Percentiles rank a stretch among this genome's conserved stretches.
phyloP scores from a whole-genome alignment of 495 filamentous ascomycete species.

The Aspergillus bertholletiae region DNA sequence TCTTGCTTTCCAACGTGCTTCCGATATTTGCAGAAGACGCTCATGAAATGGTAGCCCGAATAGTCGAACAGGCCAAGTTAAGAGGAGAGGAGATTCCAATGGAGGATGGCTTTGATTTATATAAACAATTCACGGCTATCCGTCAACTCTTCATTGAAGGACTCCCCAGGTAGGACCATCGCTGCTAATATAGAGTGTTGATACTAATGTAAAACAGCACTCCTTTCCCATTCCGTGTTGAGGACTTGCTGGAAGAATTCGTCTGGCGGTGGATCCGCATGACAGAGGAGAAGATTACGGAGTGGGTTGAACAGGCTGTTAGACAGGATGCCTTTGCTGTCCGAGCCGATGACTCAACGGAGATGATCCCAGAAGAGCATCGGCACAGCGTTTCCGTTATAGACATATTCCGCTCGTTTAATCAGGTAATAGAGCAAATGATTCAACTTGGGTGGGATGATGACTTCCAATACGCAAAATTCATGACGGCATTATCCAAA shows the following conservation, averaged over 20 bases:
- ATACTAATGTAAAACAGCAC: constrained; percentile 21
- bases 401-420: constrained; percentile 92
- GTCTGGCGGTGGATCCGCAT: constrained; percentile 91
- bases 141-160: constrained; percentile 70
- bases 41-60: constrained; percentile 73
- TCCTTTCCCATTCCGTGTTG: constrained; percentile 79
- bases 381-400: constrained; percentile 90
- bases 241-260: constrained; percentile 81
- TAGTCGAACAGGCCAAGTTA: constrained; percentile 66
- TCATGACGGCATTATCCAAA: constrained; percentile 94
- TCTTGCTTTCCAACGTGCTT: constrained; percentile 77
- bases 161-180: constrained; percentile 55
- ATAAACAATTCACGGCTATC: constrained; percentile 80
- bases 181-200: neutral
- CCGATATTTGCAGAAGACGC: constrained; percentile 88
- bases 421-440: constrained; percentile 82
- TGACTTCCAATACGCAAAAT: constrained; percentile 88
- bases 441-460: constrained; percentile 87
- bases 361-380: constrained; percentile 71
- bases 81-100: constrained; percentile 73
- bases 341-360: constrained; percentile 53
- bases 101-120: constrained; percentile 91
- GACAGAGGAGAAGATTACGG: constrained; percentile 73
- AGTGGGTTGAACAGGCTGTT: constrained; percentile 85
- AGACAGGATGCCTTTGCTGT: constrained; percentile 82